Conservation (phyloP, 148 eudicot species). For the Camellia sinensis region DNA sequence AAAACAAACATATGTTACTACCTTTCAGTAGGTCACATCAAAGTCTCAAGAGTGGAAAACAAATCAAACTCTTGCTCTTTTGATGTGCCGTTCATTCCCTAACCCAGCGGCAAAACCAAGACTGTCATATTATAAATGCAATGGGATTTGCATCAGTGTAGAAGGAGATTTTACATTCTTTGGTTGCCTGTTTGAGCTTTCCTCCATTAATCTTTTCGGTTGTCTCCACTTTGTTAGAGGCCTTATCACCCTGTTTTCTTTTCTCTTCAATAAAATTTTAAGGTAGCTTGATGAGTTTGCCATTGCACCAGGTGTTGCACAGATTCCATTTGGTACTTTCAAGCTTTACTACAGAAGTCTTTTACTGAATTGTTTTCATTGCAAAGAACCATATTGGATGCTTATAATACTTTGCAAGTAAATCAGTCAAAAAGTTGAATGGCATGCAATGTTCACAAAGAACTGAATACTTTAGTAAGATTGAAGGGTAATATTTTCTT, state of each 20-base stretch:
- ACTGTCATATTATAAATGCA: neutral
- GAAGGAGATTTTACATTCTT: neutral
- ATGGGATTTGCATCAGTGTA: neutral
- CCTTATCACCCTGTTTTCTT: neutral
- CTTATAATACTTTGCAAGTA: neutral
- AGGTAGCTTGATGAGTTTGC: neutral
- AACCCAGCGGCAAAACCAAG: neutral
- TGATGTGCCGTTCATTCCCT: neutral
- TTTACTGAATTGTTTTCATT: neutral
- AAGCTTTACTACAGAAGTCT: neutral
- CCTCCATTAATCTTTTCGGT: neutral
- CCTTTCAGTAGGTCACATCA: neutral
- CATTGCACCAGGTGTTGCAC: neutral
- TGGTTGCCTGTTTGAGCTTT: neutral
- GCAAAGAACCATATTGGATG: neutral
- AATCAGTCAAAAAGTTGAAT: neutral
- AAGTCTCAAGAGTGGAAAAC: neutral
- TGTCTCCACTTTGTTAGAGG: conserved; percentile 6
- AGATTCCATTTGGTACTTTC: neutral
- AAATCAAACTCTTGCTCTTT: conserved; percentile 2
- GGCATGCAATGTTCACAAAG: neutral
- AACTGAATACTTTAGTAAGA: too few relatives aligned
- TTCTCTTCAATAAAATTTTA: neutral
- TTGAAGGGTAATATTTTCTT: neutral
- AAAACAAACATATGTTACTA: neutral